Base-by-base conservation (phyloP, 2,329 filamentous ascomycete genomes). In the Sclerotiophoma versabilis region DNA sequence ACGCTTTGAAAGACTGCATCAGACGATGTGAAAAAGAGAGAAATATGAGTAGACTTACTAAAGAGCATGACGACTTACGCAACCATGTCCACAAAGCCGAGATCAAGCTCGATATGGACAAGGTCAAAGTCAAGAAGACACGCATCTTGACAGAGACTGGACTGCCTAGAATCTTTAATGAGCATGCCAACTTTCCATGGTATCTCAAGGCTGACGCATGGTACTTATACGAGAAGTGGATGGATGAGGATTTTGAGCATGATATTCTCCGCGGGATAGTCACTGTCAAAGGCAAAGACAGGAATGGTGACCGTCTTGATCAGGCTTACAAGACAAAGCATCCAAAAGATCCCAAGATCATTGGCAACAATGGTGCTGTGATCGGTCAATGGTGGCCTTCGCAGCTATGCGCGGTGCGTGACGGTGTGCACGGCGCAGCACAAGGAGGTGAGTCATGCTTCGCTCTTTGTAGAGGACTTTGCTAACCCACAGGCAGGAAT, bases 351-450 rank as follows among this genome's bases (percentile, higher is more conserved):
- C 42, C 47, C 2, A 57, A 57, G 14, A 20, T 14, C 5, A 66
- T 74, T 32, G 80, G 80, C 2, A 63, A 77, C 10, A 74, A 74
- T 2, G 41, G 73, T 3, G 69, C 81, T 1, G 64, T 80, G 0
- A 76, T 78, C 9, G 80, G 80, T 0, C 77, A 80, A 25, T 87
- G 84, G 84, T 86, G 78, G 77, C 82, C 84, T 0, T 75, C 75
- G 0, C 83, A 84, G 55, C 70, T 82, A 0, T 79, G 76, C 9
- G 77, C 81, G 0, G 65, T 84, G 0, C 79, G 81, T 11, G 78
- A 82, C 48, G 83, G 84, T 3, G 83, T 81, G 0, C 84, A 87
- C 59, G 84, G 82, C 2, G 57, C 69, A 0, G 57, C 73, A 0
- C 75, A 81, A 62, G 79, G 72, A 2, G 57, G 54, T 49, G 33